Evolutionary conservation across 2,329 filamentous ascomycete genomes (phyloP).

Genomic region (Trichoderma sp.): DNA sequence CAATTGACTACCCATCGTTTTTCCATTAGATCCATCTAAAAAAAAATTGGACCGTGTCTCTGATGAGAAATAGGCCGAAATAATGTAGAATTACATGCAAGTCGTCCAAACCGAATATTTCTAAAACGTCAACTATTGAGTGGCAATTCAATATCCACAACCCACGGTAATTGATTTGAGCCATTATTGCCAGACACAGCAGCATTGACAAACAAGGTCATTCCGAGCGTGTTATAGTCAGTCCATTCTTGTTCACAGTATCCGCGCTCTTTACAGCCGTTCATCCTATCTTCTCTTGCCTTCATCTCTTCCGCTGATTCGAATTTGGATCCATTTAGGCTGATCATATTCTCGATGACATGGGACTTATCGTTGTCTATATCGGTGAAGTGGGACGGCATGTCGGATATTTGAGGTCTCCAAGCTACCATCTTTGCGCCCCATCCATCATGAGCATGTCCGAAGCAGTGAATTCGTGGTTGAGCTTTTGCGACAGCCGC

Average conservation of each 20-base stretch:
- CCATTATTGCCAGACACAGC: constrained; percentile 9
- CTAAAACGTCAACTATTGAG: too few relatives aligned
- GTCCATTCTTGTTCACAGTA: constrained; percentile 2
- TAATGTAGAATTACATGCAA: too few relatives aligned
- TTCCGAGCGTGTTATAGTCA: background rate
- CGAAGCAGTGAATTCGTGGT: constrained; percentile 38
- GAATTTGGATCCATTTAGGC: background rate
- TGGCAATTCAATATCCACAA: constrained; percentile 23
- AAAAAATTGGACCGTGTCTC: too few relatives aligned
- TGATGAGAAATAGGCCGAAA: too few relatives aligned
- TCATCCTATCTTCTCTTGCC: background rate
- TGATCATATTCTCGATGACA: constrained; percentile 35
- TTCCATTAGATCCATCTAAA: too few relatives aligned
- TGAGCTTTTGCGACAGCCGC: constrained; percentile 28
- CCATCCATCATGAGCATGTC: constrained; percentile 35
- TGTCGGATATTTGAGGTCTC: constrained; percentile 30
- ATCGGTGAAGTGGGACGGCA: constrained; percentile 44
- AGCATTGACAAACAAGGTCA: constrained; percentile 27
- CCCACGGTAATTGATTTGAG: constrained; percentile 20
- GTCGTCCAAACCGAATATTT: too few relatives aligned
- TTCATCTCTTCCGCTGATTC: background rate
- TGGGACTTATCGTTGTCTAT: constrained; percentile 45
- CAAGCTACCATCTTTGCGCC: constrained; percentile 47
- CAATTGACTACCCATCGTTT: too few relatives aligned
- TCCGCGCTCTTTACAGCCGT: background rate